These are phyloP conservation scores for Vitis labrusca DNA, from an alignment of 164 flowering plant species.

Conservation along the genomic window DNA sequence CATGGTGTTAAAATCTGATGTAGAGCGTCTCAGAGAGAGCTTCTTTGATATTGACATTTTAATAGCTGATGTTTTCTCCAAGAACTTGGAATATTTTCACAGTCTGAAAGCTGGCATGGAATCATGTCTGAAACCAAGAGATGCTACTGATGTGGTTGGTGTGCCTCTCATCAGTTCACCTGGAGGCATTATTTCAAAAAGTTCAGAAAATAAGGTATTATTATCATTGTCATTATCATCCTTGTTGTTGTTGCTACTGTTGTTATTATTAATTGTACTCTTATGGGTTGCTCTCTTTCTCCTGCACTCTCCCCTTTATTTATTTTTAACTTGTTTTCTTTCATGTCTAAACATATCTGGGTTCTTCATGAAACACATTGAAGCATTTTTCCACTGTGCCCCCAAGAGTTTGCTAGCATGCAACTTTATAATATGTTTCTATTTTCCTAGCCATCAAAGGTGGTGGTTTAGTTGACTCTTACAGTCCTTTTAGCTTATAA, in stretches of 20 bases:
- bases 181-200: constrained; percentile 25
- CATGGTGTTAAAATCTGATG: constrained; percentile 33
- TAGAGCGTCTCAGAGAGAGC: constrained; percentile 45
- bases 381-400: neutral
- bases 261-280: neutral
- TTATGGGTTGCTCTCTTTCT: neutral
- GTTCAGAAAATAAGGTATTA: constrained; percentile 45
- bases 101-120: constrained; percentile 44
- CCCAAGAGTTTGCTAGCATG: neutral
- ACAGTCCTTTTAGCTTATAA: neutral
- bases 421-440: neutral
- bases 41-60: constrained; percentile 35
- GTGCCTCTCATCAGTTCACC: constrained; percentile 21
- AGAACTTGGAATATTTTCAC: constrained; percentile 53
- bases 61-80: constrained; percentile 40
- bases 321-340: neutral
- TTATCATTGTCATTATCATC: neutral
- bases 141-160: constrained; percentile 14
- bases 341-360: neutral
- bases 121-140: constrained; percentile 36
- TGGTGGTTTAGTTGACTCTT: neutral
- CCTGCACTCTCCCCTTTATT: neutral
- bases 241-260: neutral
- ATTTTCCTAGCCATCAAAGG: neutral
- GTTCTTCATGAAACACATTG: too few relatives aligned